A percentile compares a stretch with the other conserved stretches of the same genome.
These are phyloP conservation scores for Xerophyta viscosa DNA, from an alignment of 106 monocot genomes.

Conservation along the genomic window DNA sequence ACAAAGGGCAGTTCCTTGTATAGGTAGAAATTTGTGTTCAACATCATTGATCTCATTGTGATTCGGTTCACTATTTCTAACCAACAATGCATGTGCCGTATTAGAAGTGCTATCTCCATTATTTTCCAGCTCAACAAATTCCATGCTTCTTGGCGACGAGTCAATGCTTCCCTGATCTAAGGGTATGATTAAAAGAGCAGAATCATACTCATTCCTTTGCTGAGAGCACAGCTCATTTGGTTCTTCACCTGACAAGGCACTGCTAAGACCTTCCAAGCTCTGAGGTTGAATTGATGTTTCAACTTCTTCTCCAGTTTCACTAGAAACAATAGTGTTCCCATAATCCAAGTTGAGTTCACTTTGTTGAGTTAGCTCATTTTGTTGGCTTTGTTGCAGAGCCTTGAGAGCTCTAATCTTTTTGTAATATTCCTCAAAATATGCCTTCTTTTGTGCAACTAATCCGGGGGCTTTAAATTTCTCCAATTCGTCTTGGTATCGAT, in stretches of 20 bases:
- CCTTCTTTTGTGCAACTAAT: slow-evolving; percentile 83
- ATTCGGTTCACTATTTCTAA: not conserved
- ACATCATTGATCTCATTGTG: not conserved
- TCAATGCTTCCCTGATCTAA: not conserved
- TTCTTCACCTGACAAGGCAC: slow-evolving; percentile 9
- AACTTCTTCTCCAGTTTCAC: slow-evolving; percentile 45
- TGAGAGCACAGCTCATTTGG: no score
- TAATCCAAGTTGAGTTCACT: slow-evolving; percentile 51
- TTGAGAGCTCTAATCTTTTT: slow-evolving; percentile 57
- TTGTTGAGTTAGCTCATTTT: slow-evolving; percentile 47
- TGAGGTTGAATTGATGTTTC: slow-evolving; percentile 15
- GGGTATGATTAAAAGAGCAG: no score
- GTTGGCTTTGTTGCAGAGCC: slow-evolving; percentile 41
- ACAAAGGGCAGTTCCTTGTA: no score
- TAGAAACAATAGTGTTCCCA: slow-evolving; percentile 45
- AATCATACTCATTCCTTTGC: no score
- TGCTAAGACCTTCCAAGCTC: slow-evolving; percentile 9
- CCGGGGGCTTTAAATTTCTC: slow-evolving; percentile 71
- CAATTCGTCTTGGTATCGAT: slow-evolving; percentile 68
- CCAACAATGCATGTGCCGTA: slow-evolving; percentile 2
- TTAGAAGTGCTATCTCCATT: not conserved
- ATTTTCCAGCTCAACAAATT: slow-evolving; percentile 3
- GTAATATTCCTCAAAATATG: slow-evolving; percentile 89
- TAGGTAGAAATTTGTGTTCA: not conserved
- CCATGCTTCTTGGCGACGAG: not conserved